Evolutionary conservation across 495 filamentous ascomycete genomes (phyloP).

Genomic region (Talaromyces thailandensis): DNA sequence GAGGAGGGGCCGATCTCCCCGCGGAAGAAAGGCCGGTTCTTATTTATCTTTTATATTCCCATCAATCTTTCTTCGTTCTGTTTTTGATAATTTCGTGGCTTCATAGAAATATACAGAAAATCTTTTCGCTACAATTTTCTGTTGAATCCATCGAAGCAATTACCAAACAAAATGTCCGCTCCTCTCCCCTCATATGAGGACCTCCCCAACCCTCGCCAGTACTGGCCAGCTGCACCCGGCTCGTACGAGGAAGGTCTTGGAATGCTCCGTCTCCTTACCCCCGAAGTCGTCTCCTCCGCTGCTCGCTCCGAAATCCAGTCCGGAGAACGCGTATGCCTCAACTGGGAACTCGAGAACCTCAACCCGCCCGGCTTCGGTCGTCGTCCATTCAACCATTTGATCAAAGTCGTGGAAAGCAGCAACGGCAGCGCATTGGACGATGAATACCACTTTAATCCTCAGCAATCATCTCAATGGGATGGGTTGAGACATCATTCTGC

Average conservation of each 20-base stretch:
- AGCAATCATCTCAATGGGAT: constrained; percentile 73
- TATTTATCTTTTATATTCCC: too few relatives aligned
- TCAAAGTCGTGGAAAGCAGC: constrained; percentile 35
- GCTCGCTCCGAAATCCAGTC: constrained; percentile 39
- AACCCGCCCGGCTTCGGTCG: constrained; percentile 44
- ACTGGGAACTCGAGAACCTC: constrained; percentile 43
- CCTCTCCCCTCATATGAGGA: constrained; percentile 27
- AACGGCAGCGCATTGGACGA: constrained; percentile 53
- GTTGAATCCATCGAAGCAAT: not conserved
- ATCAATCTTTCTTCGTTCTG: not conserved
- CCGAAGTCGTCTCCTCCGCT: constrained; percentile 36
- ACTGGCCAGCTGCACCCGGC: constrained; percentile 36
- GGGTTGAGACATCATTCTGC: constrained; percentile 53
- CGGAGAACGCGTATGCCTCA: constrained; percentile 39
- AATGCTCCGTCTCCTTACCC: constrained; percentile 41
- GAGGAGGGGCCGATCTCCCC: not conserved
- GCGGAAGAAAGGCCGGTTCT: not conserved
- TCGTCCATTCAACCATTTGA: constrained; percentile 45
- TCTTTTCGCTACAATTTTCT: not conserved
- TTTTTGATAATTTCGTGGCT: not conserved
- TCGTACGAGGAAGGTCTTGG: constrained; percentile 44
- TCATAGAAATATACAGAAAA: not conserved
- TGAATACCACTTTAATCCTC: constrained; percentile 65
- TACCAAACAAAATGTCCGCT: not conserved
- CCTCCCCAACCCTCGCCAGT: constrained; percentile 38